These are phyloP conservation scores for Spergularia bocconei DNA, from an alignment of 148 eudicot species.

Conservation along the genomic window DNA sequence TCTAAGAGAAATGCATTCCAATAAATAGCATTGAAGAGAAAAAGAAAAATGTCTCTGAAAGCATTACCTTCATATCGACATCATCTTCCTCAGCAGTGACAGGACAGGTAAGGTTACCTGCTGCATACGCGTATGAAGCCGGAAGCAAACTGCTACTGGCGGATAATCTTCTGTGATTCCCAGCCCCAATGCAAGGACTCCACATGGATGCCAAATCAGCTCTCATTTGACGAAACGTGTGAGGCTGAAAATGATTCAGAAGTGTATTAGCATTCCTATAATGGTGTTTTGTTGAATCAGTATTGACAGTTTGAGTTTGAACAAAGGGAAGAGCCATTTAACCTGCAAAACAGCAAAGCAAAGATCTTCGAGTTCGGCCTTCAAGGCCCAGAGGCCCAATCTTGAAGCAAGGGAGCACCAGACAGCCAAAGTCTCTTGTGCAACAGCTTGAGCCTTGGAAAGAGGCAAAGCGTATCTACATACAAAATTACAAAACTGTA, in stretches of 20 bases:
- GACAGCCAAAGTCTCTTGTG: constrained; percentile 82
- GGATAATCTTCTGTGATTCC: constrained; percentile 55
- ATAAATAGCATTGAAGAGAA: neutral
- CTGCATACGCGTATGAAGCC: constrained; percentile 25
- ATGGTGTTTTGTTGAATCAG: neutral
- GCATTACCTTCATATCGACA: constrained; percentile 53
- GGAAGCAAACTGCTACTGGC: constrained; percentile 37
- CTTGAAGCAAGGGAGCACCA: constrained; percentile 99
- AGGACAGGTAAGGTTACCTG: constrained; percentile 31
- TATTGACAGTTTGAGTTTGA: no score
- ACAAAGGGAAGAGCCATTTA: neutral
- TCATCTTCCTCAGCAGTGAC: constrained; percentile 38
- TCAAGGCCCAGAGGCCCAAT: constrained; percentile 92
- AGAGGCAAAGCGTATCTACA: constrained; percentile 87
- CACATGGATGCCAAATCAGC: constrained; percentile 89
- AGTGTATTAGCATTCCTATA: neutral
- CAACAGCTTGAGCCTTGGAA: constrained; percentile 87
- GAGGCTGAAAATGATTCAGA: constrained; percentile 61
- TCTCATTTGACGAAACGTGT: constrained; percentile 65
- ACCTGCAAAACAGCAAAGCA: constrained; percentile 98
- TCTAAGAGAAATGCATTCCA: neutral
- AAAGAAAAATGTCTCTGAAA: neutral
- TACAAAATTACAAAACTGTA: constrained; percentile 16
- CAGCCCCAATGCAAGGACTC: constrained; percentile 55
- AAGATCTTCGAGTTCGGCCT: constrained; percentile 95